Conservation (phyloP, 2,329 filamentous ascomycete genomes). For the Beauveria caledonica region DNA sequence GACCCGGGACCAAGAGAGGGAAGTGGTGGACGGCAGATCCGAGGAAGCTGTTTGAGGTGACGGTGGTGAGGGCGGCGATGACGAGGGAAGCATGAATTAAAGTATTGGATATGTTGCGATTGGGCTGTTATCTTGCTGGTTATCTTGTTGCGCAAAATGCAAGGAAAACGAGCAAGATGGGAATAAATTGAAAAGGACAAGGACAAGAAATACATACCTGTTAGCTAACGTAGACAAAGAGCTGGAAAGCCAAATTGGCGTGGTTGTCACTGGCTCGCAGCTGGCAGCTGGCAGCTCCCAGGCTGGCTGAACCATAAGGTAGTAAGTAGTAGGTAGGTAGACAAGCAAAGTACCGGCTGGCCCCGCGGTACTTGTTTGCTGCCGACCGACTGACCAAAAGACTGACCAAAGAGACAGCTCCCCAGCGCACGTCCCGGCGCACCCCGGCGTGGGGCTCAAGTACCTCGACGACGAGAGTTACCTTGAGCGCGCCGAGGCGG, state of each 20-base stretch:
- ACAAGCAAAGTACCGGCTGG: neutral
- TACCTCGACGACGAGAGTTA: neutral
- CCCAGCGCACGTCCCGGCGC: neutral
- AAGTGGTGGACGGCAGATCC: slow-evolving; percentile 1
- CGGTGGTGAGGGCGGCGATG: neutral
- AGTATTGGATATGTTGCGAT: neutral
- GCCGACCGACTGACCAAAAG: no score
- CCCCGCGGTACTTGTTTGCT: neutral
- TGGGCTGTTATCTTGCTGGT: no score
- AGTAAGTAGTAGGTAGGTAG: no score
- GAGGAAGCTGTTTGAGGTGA: slow-evolving; percentile 4
- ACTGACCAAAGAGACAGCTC: neutral
- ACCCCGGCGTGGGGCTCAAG: neutral
- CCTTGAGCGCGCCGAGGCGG: neutral
- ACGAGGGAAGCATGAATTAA: neutral
- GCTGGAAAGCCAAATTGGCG: slow-evolving; percentile 5
- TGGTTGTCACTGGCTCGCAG: slow-evolving; percentile 6
- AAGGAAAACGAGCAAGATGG: neutral
- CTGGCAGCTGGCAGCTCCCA: neutral
- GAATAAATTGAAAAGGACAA: neutral
- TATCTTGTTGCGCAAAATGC: no score
- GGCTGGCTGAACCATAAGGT: no score
- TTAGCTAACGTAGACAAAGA: no score
- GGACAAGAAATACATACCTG: no score
- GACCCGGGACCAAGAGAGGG: slow-evolving; percentile 7